Base-by-base conservation (phyloP, 2,329 filamentous ascomycete genomes). In the Penicillium brevicompactum region DNA sequence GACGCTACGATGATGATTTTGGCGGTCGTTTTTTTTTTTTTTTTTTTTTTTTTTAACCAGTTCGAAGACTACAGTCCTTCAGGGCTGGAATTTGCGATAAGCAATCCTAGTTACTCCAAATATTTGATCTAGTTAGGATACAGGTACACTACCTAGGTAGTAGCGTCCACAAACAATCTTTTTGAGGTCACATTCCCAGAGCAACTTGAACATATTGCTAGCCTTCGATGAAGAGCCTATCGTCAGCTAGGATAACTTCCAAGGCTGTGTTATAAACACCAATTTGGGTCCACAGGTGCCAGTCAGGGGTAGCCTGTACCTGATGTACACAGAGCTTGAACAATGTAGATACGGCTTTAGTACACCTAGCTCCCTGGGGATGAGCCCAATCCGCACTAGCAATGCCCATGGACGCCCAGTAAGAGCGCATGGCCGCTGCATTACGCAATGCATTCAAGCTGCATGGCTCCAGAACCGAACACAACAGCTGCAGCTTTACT, bases 401-500 rank as follows among this genome's bases (percentile, higher is more conserved):
- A 7, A 37, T 37, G 14, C 13, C 16, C 34, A 14, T 6, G n/a
- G n/a, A 7, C n/a, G 34, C 14, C 34, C 6, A 37, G 6, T 37
- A 7, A 37, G 7, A n/a, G 14, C 13, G 13, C 14, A 16, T 37
- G 34, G 34, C 1, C 14, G 7, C 32, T 53, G 21, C n/a, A 30
- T 48, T 5, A n/a, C 14, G 11, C 9, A 41, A 43, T 37, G 24
- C 22, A 47, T 52, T 3, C 30, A 8, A 31, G 16, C 51, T 44
- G 45, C 46, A 49, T 49, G 5, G 31, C 40, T 49, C 32, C 18
- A 50, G 40, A 50, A 54, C 16, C 11, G 13, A 45, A 10, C 46
- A 49, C 46, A 44, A n/a, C 51, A 49, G 37, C 16, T 49, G 51
- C 40, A 49, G 14, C 37, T 52, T 24, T 41, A n/a, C 40, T 31